A percentile compares a stretch with the other conserved stretches of the same genome.
These are phyloP conservation scores for Tilletia setariae DNA, from an alignment of 1,284 basidiomycete genomes.

Conservation along the genomic window DNA sequence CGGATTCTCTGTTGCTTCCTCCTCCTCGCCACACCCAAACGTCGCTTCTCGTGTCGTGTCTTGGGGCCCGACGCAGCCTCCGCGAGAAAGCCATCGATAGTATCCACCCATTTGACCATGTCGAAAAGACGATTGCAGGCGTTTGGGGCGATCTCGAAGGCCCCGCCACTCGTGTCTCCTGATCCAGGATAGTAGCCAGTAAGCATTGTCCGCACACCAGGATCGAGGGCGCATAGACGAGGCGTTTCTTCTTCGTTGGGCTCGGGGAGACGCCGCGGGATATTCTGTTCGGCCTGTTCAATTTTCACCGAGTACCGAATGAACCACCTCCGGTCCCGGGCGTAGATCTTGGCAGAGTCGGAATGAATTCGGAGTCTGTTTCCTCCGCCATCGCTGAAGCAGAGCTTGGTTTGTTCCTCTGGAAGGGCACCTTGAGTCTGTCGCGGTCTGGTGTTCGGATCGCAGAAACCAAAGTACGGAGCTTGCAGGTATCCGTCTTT, in stretches of 20 bases:
- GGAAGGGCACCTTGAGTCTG: no score
- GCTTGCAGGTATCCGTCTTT: constrained; percentile 4
- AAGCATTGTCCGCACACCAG: background rate
- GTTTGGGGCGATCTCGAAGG: no score
- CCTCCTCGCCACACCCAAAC: no score
- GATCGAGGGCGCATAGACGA: no score
- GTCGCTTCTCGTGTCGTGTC: background rate
- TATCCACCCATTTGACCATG: background rate
- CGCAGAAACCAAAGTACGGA: background rate
- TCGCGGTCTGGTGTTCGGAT: background rate
- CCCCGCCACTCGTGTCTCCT: background rate
- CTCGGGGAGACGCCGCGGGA: background rate
- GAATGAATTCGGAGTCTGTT: background rate
- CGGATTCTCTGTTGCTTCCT: background rate
- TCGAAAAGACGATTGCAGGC: no score
- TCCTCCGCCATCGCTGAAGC: background rate
- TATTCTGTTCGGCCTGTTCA: background rate
- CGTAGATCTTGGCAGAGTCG: background rate
- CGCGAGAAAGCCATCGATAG: no score
- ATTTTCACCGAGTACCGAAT: background rate
- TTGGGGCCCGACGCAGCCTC: background rate
- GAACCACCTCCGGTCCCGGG: background rate
- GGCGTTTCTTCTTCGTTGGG: background rate
- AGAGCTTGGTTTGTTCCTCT: no score
- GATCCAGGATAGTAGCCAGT: background rate